These are phyloP conservation scores for Chlorophyllum brunneum DNA, from an alignment of 768 basidiomycete species.

Conservation along the genomic window DNA sequence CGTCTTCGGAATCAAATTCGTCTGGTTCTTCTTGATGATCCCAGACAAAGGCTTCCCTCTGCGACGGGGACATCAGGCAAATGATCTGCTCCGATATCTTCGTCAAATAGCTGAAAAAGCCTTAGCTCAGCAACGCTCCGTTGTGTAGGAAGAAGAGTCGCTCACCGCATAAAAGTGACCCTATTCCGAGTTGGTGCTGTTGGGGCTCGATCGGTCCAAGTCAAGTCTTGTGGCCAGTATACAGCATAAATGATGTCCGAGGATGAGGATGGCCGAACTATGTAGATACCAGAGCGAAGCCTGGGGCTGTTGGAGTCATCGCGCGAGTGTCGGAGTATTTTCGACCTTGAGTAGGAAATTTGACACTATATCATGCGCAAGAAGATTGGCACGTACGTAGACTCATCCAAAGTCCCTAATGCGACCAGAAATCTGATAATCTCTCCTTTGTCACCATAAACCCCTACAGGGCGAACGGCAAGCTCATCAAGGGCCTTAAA, in stretches of 20 bases:
- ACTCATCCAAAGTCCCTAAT: constrained; percentile 31
- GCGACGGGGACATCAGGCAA: constrained; percentile 45
- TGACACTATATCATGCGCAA: too few relatives aligned
- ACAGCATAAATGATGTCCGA: constrained; percentile 38
- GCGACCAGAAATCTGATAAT: constrained; percentile 42
- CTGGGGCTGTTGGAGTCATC: background rate
- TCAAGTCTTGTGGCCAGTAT: constrained; percentile 60
- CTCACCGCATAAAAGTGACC: constrained; percentile 58
- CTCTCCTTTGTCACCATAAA: constrained; percentile 53
- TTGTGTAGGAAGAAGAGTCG: too few relatives aligned
- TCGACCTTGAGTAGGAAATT: background rate
- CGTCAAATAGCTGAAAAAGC: constrained; percentile 52
- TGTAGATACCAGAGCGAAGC: constrained; percentile 50
- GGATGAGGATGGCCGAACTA: constrained; percentile 22
- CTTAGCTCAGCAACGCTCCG: background rate
- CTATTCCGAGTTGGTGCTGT: constrained; percentile 47
- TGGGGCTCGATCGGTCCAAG: constrained; percentile 49
- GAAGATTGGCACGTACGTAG: constrained; percentile 29
- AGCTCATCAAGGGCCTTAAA: constrained; percentile 48
- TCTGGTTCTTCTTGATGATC: constrained; percentile 25
- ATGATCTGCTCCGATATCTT: constrained; percentile 55
- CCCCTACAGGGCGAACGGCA: constrained; percentile 44
- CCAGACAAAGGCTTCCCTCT: constrained; percentile 44
- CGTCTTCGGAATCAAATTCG: constrained; percentile 26
- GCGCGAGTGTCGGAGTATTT: constrained; percentile 7